Conservation (phyloP, 2,329 filamentous ascomycete genomes). For the Grosmannia serpens region DNA sequence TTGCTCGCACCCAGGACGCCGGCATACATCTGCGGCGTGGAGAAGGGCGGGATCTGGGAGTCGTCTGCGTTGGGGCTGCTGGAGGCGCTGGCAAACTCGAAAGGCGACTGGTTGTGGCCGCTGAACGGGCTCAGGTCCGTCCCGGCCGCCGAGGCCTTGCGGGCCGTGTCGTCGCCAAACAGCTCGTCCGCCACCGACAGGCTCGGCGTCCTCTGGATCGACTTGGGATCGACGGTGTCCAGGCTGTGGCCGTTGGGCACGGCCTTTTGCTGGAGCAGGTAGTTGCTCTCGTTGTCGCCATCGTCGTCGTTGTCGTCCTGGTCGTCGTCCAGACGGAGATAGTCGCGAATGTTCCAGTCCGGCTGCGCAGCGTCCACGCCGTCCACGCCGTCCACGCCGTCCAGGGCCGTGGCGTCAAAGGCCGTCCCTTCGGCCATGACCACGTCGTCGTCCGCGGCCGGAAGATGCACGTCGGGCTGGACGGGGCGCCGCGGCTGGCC, state of each 20-base stretch:
- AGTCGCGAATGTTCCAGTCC: constrained; percentile 27
- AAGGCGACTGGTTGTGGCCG: constrained; percentile 7
- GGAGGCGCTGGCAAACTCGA: constrained; percentile 45
- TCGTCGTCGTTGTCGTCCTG: constrained; percentile 22
- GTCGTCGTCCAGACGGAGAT: constrained; percentile 28
- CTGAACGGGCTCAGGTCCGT: constrained; percentile 9
- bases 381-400: constrained; percentile 14
- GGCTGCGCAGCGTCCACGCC: constrained; percentile 7
- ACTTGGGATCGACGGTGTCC: constrained; percentile 23
- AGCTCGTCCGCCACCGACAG: constrained; percentile 2
- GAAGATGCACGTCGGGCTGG: background rate
- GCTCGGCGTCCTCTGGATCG: constrained; percentile 13
- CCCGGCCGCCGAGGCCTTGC: background rate
- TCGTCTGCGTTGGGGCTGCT: constrained; percentile 38
- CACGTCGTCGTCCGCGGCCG: constrained; percentile 19
- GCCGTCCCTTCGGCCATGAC: constrained; percentile 23
- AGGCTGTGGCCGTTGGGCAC: constrained; percentile 10
- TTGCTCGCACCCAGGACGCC: constrained; percentile 9
- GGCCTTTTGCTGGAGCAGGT: background rate
- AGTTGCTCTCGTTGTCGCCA: background rate
- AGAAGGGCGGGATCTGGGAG: background rate
- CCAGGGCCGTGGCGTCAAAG: background rate
- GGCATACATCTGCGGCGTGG: constrained; percentile 9
- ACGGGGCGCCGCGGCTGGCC: background rate
- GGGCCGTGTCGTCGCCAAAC: constrained; percentile 14